phyloP scores from a whole-genome alignment of 2,329 filamentous ascomycete species.

The Alternaria novae-zelandiae region DNA sequence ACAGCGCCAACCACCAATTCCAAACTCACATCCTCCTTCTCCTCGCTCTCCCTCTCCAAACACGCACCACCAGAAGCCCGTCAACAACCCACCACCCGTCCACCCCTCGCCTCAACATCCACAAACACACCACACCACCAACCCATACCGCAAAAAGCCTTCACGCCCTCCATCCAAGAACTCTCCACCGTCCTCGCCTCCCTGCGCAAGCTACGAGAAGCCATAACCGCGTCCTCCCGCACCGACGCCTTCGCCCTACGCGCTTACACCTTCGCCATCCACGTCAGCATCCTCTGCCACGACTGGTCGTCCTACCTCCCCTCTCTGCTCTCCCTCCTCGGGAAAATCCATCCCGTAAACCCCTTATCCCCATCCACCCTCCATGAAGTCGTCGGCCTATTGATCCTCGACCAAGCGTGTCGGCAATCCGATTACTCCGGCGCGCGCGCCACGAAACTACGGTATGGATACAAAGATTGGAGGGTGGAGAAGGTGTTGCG shows the following conservation, averaged over 20 bases:
- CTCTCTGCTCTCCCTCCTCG: slow-evolving; percentile 79
- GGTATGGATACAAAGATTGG: slow-evolving; percentile 68
- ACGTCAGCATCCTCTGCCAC: slow-evolving; percentile 78
- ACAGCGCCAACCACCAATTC: slow-evolving; percentile 5
- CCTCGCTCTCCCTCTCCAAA: slow-evolving; percentile 25
- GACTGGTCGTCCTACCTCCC: slow-evolving; percentile 91
- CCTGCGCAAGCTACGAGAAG: slow-evolving; percentile 90
- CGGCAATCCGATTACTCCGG: slow-evolving; percentile 75
- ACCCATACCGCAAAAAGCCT: slow-evolving; percentile 31
- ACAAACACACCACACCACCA: slow-evolving; percentile 20
- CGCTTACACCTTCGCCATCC: slow-evolving; percentile 89
- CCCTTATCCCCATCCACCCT: slow-evolving; percentile 75
- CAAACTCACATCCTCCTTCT: slow-evolving; percentile 18
- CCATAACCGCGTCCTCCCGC: slow-evolving; percentile 78
- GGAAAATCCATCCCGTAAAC: slow-evolving; percentile 70
- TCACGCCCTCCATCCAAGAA: slow-evolving; percentile 55
- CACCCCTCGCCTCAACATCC: not conserved
- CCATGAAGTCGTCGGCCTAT: slow-evolving; percentile 79
- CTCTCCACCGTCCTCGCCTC: slow-evolving; percentile 79
- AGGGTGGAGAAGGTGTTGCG: slow-evolving; percentile 72
- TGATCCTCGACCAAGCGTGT: slow-evolving; percentile 88
- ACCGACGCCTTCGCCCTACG: slow-evolving; percentile 83
- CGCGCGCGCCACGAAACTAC: slow-evolving; percentile 71
- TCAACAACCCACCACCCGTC: not conserved
- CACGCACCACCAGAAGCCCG: slow-evolving; percentile 19